Conservation (phyloP, 371 early-diverging fungal species). For the Mortierella sp. region DNA sequence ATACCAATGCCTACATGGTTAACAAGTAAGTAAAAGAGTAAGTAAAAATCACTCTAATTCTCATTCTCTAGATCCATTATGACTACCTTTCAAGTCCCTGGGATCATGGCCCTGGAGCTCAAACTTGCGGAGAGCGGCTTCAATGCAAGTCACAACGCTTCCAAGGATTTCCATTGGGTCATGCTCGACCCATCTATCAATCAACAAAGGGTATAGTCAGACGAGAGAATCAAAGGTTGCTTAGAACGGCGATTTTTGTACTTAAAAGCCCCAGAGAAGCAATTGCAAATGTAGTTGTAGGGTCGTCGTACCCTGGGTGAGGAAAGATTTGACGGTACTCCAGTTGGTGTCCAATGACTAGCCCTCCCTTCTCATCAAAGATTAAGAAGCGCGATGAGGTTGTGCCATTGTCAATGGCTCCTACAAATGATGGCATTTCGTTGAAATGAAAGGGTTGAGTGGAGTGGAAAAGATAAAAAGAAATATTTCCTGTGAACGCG, state of each 20-base stretch:
- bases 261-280: not conserved
- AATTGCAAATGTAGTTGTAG: not conserved
- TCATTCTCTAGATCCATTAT: not conserved
- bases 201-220: not conserved
- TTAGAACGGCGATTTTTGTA: not conserved
- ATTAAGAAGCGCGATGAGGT: conserved; percentile 94
- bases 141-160: conserved; percentile 80
- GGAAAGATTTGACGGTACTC: conserved; percentile 88
- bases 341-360: conserved; percentile 83
- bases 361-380: conserved; percentile 84
- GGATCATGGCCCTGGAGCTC: conserved; percentile 70
- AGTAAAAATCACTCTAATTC: not conserved
- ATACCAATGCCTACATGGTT: conserved; percentile 80
- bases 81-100: conserved; percentile 70
- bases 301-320: conserved; percentile 76
- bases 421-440: conserved; percentile 71
- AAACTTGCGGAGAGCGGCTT: conserved; percentile 77
- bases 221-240: not conserved
- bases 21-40: not conserved
- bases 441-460: not conserved
- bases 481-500: not conserved
- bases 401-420: conserved; percentile 97
- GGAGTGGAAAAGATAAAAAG: conserved; percentile 1
- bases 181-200: conserved; percentile 91
- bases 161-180: conserved; percentile 84